phyloP scores from a whole-genome alignment of 495 filamentous ascomycete genomes.

The Neurospora tetrasperma region DNA sequence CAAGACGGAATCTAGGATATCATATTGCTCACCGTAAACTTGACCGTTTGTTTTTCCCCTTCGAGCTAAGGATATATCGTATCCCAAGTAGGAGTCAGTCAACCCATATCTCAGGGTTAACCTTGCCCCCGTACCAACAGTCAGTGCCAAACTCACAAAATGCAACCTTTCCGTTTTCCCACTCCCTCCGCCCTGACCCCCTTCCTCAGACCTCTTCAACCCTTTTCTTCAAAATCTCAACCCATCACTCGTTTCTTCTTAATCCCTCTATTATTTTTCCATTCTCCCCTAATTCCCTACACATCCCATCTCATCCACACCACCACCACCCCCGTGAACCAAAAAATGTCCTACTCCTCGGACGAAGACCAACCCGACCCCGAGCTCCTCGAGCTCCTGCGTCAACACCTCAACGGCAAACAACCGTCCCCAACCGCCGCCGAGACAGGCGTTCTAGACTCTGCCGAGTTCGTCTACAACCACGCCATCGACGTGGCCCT shows the following conservation, averaged over 20 bases:
- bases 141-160: background rate
- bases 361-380: conserved; percentile 75
- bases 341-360: conserved; percentile 77
- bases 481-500: conserved; percentile 89
- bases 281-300: too few relatives aligned
- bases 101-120: background rate
- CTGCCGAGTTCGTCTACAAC: conserved; percentile 79
- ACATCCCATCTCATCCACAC: background rate
- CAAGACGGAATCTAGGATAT: background rate
- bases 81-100: background rate
- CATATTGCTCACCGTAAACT: background rate
- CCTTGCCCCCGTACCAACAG: background rate
- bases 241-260: too few relatives aligned
- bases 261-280: background rate
- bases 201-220: background rate
- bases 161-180: background rate
- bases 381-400: conserved; percentile 79
- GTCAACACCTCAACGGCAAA: conserved; percentile 61
- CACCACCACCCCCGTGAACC: conserved; percentile 18
- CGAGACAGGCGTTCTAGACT: conserved; percentile 72
- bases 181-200: background rate
- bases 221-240: background rate
- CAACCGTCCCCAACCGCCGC: conserved; percentile 27
- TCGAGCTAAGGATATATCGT: background rate
- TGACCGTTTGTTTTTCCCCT: background rate